Percentiles rank a stretch among this genome's conserved stretches.
These are phyloP conservation scores for Perkinsus marinus DNA, from an alignment of 169 alveolate species.

Conservation along the genomic window DNA sequence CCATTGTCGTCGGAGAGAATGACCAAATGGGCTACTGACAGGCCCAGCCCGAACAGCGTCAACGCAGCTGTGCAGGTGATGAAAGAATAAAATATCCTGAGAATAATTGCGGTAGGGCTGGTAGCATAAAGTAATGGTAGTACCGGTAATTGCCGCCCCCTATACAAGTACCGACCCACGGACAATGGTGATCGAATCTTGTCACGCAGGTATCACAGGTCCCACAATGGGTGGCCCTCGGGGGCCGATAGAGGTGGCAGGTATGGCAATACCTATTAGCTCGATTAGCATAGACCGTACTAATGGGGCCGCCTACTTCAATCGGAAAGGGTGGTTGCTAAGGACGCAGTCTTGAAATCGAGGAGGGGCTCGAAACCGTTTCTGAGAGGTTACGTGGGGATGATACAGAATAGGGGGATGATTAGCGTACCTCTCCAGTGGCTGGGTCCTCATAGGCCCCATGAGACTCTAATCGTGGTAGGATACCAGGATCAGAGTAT, in stretches of 20 bases:
- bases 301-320: not conserved
- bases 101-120: not conserved
- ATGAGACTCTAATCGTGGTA: not conserved
- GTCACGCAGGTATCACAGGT: constrained; percentile 74
- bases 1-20: not conserved
- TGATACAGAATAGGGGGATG: not conserved
- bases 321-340: not conserved
- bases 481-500: not conserved
- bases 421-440: not conserved
- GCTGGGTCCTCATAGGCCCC: not conserved
- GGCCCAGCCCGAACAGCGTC: not conserved
- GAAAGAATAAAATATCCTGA: not conserved
- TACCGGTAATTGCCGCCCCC: constrained; percentile 53
- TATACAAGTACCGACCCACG: constrained; percentile 72
- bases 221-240: constrained; percentile 81
- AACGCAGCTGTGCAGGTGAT: not conserved
- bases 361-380: not conserved
- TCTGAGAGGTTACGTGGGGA: not conserved
- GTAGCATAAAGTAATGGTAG: not conserved
- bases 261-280: not conserved
- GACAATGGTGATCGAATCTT: constrained; percentile 89
- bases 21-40: not conserved
- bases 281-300: not conserved
- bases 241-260: constrained; percentile 36
- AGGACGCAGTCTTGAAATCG: not conserved